Evolutionary conservation across 2,329 filamentous ascomycete genomes (phyloP).

Genomic region (Neonectria faginata): DNA sequence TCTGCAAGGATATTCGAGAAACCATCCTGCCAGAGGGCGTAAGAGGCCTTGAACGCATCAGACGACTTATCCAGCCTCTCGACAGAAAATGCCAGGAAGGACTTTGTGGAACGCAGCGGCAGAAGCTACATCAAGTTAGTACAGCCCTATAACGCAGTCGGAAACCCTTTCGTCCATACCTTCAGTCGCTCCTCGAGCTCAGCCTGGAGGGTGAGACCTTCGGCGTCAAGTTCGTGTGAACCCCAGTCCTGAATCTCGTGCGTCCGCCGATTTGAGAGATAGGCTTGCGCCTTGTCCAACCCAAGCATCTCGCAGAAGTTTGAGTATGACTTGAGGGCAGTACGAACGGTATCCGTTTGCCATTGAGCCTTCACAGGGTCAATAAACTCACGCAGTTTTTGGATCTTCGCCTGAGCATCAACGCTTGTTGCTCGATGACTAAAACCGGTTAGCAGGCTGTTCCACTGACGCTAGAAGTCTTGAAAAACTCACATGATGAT

Average conservation of each 20-base stretch:
- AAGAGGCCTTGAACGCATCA: slow-evolving; percentile 79
- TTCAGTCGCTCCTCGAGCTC: slow-evolving; percentile 82
- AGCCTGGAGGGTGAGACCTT: slow-evolving; percentile 82
- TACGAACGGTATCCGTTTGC: slow-evolving; percentile 76
- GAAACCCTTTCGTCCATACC: slow-evolving; percentile 53
- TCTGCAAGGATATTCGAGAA: slow-evolving; percentile 87
- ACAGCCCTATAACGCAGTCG: neutral
- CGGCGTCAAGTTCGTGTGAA: slow-evolving; percentile 77
- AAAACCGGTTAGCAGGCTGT: slow-evolving; percentile 19
- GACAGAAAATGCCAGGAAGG: slow-evolving; percentile 90
- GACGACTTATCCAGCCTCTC: slow-evolving; percentile 85
- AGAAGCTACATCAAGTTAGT: slow-evolving; percentile 63
- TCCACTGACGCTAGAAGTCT: neutral
- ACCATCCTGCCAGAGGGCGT: slow-evolving; percentile 84
- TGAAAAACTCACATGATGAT: slow-evolving; percentile 78
- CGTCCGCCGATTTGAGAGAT: slow-evolving; percentile 78
- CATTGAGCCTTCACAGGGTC: slow-evolving; percentile 85
- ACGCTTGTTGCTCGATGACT: slow-evolving; percentile 85
- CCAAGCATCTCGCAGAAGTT: slow-evolving; percentile 85
- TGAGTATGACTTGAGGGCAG: slow-evolving; percentile 77
- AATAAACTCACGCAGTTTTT: slow-evolving; percentile 81
- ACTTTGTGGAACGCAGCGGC: slow-evolving; percentile 88
- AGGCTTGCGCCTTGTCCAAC: slow-evolving; percentile 83
- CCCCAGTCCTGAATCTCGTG: slow-evolving; percentile 87
- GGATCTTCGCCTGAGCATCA: slow-evolving; percentile 75